phyloP scores from a whole-genome alignment of 2,329 filamentous ascomycete genomes.

The Colletotrichum scovillei region DNA sequence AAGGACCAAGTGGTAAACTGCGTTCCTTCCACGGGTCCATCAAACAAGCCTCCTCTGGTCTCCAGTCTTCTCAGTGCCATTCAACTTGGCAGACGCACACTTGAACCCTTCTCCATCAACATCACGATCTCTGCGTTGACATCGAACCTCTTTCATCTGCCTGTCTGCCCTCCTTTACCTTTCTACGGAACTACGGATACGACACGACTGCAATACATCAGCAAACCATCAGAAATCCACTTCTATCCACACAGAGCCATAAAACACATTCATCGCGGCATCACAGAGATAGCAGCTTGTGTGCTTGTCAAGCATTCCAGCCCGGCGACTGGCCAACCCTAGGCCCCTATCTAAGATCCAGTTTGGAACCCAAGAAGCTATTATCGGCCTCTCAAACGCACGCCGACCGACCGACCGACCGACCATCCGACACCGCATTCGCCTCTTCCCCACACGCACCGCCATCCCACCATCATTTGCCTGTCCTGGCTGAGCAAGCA shows the following conservation, averaged over 20 bases:
- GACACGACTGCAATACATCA: constrained; percentile 5
- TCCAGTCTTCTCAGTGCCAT: neutral
- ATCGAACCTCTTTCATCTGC: neutral
- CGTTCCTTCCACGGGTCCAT: neutral
- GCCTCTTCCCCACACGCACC: constrained; percentile 31
- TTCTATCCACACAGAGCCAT: neutral
- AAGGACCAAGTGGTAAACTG: neutral
- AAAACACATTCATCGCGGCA: neutral
- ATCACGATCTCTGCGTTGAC: neutral
- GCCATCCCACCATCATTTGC: constrained; percentile 22
- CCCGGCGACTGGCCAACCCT: neutral
- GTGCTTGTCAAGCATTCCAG: constrained; percentile 10
- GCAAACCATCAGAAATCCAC: neutral
- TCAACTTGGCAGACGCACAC: neutral
- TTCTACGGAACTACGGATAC: neutral
- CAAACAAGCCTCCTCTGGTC: constrained; percentile 11
- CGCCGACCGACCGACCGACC: constrained; percentile 5
- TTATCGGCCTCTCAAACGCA: constrained; percentile 23
- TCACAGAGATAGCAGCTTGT: neutral
- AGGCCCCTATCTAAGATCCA: neutral
- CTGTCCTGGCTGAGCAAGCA: constrained; percentile 2
- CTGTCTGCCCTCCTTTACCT: neutral
- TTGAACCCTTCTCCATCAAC: neutral
- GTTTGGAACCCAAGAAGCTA: neutral
- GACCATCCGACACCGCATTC: constrained; percentile 19